Conservation (phyloP, 2,329 filamentous ascomycete genomes). For the Talaromyces sp. region DNA sequence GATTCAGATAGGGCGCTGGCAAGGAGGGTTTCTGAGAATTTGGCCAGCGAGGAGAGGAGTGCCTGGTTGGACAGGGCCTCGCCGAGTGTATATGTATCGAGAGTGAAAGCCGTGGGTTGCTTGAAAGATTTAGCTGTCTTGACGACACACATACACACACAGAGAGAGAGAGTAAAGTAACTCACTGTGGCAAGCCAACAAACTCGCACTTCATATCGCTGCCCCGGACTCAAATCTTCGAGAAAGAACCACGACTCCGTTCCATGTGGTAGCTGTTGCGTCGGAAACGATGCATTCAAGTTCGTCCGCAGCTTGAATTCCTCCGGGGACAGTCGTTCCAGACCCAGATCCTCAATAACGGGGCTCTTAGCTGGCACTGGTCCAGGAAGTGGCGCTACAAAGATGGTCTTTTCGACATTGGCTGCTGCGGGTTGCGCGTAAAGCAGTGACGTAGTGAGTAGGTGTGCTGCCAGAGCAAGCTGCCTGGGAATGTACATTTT, state of each 20-base stretch:
- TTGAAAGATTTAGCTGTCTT: slow-evolving; percentile 30
- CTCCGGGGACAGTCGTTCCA: slow-evolving; percentile 60
- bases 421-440: slow-evolving; percentile 37
- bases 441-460: not conserved
- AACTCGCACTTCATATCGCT: slow-evolving; percentile 83
- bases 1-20: slow-evolving; percentile 2
- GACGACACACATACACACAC: not conserved
- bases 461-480: not conserved
- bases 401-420: slow-evolving; percentile 90
- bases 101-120: slow-evolving; percentile 79
- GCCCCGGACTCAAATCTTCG: slow-evolving; percentile 60
- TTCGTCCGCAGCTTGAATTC: slow-evolving; percentile 55
- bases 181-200: slow-evolving; percentile 92
- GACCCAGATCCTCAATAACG: slow-evolving; percentile 55
- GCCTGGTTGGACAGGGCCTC: slow-evolving; percentile 57
- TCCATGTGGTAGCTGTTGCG: slow-evolving; percentile 48
- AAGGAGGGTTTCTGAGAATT: slow-evolving; percentile 54
- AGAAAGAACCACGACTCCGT: slow-evolving; percentile 74
- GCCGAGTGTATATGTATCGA: slow-evolving; percentile 60
- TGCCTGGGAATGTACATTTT: not conserved
- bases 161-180: slow-evolving; percentile 16
- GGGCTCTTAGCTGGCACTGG: slow-evolving; percentile 52
- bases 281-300: slow-evolving; percentile 65
- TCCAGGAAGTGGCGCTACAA: slow-evolving; percentile 62
- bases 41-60: slow-evolving; percentile 60